A percentile compares a stretch with the other conserved stretches of the same genome.
Evolutionary conservation across 1,139 yeast genomes (phyloP).

Genomic region (Blastobotrys apis): DNA sequence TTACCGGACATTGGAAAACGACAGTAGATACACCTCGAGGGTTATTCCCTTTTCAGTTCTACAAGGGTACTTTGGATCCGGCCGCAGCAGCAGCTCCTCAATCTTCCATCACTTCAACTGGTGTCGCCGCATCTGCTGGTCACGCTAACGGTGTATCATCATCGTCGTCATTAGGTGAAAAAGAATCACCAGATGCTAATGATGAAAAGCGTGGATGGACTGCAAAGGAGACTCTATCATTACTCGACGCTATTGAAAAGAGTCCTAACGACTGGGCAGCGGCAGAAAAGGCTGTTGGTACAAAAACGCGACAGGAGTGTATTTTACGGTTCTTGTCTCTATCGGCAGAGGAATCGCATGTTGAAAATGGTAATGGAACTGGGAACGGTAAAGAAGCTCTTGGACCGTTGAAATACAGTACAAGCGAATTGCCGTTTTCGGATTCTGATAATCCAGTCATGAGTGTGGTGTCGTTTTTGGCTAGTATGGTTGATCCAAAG

Average conservation of each 20-base stretch:
- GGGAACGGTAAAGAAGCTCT: conserved; percentile 25
- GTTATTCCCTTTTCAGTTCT: conserved; percentile 76
- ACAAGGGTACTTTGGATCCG: conserved; percentile 35
- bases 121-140: neutral
- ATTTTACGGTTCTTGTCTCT: conserved; percentile 71
- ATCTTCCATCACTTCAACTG: neutral
- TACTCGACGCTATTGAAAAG: conserved; percentile 51
- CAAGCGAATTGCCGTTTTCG: conserved; percentile 65
- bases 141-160: neutral
- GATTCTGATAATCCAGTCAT: conserved; percentile 89
- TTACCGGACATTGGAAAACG: conserved; percentile 46
- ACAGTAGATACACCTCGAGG: conserved; percentile 90
- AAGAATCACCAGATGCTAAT: conserved; percentile 29
- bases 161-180: neutral
- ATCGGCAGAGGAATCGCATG: conserved; percentile 74
- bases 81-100: conserved; percentile 19
- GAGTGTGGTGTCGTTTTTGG: conserved; percentile 82
- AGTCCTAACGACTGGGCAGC: conserved; percentile 66
- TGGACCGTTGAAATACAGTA: conserved; percentile 78
- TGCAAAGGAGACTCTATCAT: conserved; percentile 50
- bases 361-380: conserved; percentile 23
- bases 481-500: conserved; percentile 82
- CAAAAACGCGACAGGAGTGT: conserved; percentile 76
- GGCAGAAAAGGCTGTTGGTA: conserved; percentile 52
- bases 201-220: conserved; percentile 54